Percentiles rank a stretch among this genome's conserved stretches.
Conservation (phyloP, 345 rosid species). For the Litchi chinensis region DNA sequence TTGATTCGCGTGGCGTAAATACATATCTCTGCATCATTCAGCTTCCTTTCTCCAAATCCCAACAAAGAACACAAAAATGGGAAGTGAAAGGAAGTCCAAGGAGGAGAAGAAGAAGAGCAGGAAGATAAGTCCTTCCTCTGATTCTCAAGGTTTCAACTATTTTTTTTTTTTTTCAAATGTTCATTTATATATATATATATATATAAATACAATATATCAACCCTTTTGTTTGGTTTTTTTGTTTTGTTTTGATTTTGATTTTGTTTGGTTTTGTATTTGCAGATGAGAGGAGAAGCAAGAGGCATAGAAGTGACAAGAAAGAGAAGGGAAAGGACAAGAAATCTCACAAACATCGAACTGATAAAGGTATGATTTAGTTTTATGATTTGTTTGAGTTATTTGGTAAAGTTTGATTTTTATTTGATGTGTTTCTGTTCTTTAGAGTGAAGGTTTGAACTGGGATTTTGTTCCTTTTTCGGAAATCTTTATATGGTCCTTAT, state of each 20-base stretch:
- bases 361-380: conserved; percentile 8
- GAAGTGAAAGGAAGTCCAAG: conserved; percentile 56
- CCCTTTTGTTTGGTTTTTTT: neutral
- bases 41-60: neutral
- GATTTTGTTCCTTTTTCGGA: neutral
- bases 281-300: conserved; percentile 65
- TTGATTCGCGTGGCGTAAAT: neutral
- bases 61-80: conserved; percentile 40
- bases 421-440: neutral
- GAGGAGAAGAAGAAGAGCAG: conserved; percentile 61
- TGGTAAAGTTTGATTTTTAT: neutral
- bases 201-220: too few relatives aligned
- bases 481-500: neutral
- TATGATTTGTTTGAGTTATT: neutral
- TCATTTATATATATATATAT: neutral
- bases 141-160: conserved; percentile 39
- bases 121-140: conserved; percentile 39
- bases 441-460: neutral
- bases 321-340: conserved; percentile 48
- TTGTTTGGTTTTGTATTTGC: conserved; percentile 8
- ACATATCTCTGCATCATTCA: neutral
- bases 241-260: conserved; percentile 3
- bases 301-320: conserved; percentile 48
- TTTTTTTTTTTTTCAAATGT: neutral
- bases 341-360: conserved; percentile 50